These are phyloP conservation scores for Marasmius oreades DNA, from an alignment of 1,284 basidiomycete genomes.

Conservation along the genomic window DNA sequence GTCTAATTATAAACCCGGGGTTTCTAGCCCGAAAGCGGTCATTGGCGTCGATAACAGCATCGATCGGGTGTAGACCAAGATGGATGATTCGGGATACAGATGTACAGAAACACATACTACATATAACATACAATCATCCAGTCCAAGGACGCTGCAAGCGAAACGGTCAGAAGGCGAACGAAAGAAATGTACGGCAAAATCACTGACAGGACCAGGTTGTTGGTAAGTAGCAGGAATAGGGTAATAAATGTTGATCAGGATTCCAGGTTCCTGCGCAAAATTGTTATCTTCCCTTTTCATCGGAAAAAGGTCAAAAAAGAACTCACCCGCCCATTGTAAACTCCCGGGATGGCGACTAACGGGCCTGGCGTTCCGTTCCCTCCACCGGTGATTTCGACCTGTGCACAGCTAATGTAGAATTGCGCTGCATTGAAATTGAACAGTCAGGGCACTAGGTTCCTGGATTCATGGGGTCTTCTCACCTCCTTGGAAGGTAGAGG, in stretches of 20 bases:
- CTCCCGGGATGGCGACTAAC: constrained; percentile 32
- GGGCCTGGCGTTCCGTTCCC: constrained; percentile 31
- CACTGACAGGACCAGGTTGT: constrained; percentile 35
- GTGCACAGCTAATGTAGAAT: constrained; percentile 32
- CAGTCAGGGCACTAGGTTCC: not conserved
- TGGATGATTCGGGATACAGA: no score
- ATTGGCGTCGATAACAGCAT: not conserved
- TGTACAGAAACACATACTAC: not conserved
- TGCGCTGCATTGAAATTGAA: constrained; percentile 23
- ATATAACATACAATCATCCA: constrained; percentile 17
- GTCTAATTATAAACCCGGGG: not conserved
- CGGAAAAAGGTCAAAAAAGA: not conserved
- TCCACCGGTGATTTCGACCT: constrained; percentile 31
- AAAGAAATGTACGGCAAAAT: not conserved
- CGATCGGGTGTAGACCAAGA: no score
- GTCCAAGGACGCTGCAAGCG: constrained; percentile 28
- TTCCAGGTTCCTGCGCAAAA: constrained; percentile 27
- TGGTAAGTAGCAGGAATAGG: constrained; percentile 33
- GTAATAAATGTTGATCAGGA: constrained; percentile 39
- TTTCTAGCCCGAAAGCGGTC: not conserved
- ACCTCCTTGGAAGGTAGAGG: constrained; percentile 33
- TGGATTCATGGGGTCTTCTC: constrained; percentile 4
- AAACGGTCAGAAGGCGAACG: not conserved
- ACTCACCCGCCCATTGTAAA: constrained; percentile 30
- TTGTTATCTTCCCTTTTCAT: not conserved